Evolutionary conservation across 2,329 filamentous ascomycete genomes (phyloP).

Genomic region (Kalaharituber pfeilii): DNA sequence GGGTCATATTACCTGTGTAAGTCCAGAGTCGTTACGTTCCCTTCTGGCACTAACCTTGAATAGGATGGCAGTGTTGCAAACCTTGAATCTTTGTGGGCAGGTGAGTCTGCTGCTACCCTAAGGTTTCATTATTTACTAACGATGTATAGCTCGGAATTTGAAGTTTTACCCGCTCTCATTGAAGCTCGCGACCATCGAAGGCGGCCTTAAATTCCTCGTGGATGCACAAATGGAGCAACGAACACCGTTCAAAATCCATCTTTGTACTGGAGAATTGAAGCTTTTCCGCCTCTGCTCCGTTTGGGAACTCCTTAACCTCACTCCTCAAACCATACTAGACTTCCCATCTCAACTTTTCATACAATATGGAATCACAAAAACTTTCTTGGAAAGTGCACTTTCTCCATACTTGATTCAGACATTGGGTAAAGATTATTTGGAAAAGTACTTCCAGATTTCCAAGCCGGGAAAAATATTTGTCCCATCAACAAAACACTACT

Average conservation of each 20-base stretch:
- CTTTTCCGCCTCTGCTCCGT: slow-evolving; percentile 1
- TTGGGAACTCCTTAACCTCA: slow-evolving; percentile 34
- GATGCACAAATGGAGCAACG: neutral
- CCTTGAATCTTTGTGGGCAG: slow-evolving; percentile 32
- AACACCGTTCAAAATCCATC: neutral
- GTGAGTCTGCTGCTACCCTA: neutral
- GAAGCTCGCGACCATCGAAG: slow-evolving; percentile 21
- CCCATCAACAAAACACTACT: slow-evolving; percentile 32
- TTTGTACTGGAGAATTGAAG: neutral
- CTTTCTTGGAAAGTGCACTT: slow-evolving; percentile 25
- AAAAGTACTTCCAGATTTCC: slow-evolving; percentile 25
- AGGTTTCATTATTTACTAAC: neutral
- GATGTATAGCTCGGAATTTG: slow-evolving; percentile 29
- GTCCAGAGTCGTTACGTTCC: neutral
- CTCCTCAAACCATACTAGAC: slow-evolving; percentile 28
- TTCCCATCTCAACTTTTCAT: slow-evolving; percentile 28
- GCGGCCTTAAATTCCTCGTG: neutral
- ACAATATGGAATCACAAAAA: slow-evolving; percentile 29
- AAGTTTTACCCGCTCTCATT: slow-evolving; percentile 34
- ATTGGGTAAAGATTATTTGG: slow-evolving; percentile 22
- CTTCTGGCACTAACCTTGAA: neutral
- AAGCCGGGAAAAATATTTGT: slow-evolving; percentile 27
- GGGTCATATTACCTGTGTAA: slow-evolving; percentile 26
- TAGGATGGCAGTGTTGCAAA: slow-evolving; percentile 32
- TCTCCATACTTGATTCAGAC: slow-evolving; percentile 29